phyloP scores from a whole-genome alignment of 306 rosid genomes.

The Quillaja saponaria region DNA sequence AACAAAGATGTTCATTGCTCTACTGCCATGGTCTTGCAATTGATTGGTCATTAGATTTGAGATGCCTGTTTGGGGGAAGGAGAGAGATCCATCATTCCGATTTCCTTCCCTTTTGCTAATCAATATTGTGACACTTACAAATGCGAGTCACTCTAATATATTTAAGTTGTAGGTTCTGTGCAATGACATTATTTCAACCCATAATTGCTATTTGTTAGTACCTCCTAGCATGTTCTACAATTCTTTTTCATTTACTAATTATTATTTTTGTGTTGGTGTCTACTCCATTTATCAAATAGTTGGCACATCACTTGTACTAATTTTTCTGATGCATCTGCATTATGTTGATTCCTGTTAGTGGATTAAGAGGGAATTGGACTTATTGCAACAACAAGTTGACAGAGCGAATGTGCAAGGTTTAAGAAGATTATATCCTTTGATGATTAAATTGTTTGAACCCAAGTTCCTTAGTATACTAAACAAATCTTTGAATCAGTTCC shows the following conservation, averaged over 20 bases:
- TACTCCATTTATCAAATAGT: background rate
- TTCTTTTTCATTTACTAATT: background rate
- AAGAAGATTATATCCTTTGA: conserved; percentile 41
- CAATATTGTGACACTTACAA: too few relatives aligned
- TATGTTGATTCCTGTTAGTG: conserved; percentile 29
- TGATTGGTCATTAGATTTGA: background rate
- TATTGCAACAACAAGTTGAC: conserved; percentile 36
- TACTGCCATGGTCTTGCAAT: background rate
- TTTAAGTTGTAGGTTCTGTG: background rate
- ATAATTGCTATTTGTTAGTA: background rate
- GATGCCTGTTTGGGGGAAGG: background rate
- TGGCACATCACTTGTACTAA: background rate
- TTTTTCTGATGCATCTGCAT: conserved; percentile 8
- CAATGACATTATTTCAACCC: background rate
- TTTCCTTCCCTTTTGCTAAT: background rate
- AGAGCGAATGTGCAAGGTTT: conserved; percentile 35
- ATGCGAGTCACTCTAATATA: too few relatives aligned
- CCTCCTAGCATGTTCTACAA: background rate
- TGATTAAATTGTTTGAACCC: conserved; percentile 12
- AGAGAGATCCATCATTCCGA: too few relatives aligned
- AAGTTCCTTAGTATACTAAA: too few relatives aligned
- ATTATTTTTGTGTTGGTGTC: background rate
- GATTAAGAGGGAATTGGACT: conserved; percentile 22
- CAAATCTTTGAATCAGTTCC: too few relatives aligned
- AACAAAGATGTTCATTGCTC: background rate